Conservation (phyloP, 1,139 yeast species). For the Suhomyces ambrosiae region DNA sequence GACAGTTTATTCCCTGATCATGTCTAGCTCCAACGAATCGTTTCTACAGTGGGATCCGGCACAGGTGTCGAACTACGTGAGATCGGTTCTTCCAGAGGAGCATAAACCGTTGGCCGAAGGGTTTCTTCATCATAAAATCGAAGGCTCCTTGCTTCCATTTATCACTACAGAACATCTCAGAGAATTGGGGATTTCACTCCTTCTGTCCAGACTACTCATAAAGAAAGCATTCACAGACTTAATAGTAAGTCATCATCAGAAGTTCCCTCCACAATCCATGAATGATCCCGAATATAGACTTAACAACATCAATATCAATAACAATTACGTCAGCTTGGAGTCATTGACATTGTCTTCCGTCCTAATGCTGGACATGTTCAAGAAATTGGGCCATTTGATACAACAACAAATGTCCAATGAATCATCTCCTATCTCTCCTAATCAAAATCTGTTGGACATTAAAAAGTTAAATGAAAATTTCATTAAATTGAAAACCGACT, state of each 20-base stretch:
- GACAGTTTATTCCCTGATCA: no score
- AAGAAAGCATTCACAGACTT: conserved; percentile 53
- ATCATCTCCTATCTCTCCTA: conserved; percentile 27
- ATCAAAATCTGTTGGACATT: conserved; percentile 31
- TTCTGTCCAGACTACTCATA: conserved; percentile 48
- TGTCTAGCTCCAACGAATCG: conserved; percentile 33
- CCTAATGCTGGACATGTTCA: conserved; percentile 42
- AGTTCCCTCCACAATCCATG: conserved; percentile 32
- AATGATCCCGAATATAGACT: conserved; percentile 35
- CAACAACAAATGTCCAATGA: conserved; percentile 17
- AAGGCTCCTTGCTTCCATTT: conserved; percentile 62
- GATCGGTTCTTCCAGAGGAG: conserved; percentile 27
- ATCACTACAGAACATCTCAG: conserved; percentile 60
- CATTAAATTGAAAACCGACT: conserved; percentile 51
- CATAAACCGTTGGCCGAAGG: conserved; percentile 25
- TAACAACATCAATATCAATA: conserved; percentile 32
- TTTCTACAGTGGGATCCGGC: conserved; percentile 53
- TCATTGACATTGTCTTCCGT: conserved; percentile 35
- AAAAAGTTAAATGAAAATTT: conserved; percentile 51
- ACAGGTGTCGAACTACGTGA: conserved; percentile 43
- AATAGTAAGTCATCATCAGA: conserved; percentile 36
- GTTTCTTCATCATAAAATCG: conserved; percentile 59
- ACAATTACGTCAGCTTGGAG: conserved; percentile 40
- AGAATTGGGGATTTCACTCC: conserved; percentile 54
- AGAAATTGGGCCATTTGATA: conserved; percentile 18